Percentiles rank a stretch among this genome's conserved stretches.
phyloP scores from a whole-genome alignment of 108 stramenopile species.

The Pseudonitzschia pungens region DNA sequence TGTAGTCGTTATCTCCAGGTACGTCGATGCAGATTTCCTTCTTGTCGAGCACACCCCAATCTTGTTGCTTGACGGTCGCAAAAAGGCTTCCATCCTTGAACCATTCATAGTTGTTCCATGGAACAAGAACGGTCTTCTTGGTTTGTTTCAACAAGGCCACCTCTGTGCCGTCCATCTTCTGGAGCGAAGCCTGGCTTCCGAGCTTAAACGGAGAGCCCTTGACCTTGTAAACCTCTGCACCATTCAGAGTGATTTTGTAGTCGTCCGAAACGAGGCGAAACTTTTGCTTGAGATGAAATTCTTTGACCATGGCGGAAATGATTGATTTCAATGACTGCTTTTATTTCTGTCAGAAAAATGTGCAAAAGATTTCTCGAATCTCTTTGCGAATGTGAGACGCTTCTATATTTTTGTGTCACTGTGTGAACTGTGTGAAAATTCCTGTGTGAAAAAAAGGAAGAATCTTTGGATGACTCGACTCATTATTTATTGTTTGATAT shows the following conservation, averaged over 20 bases:
- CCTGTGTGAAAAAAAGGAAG: no score
- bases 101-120: slow-evolving; percentile 2
- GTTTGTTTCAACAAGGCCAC: slow-evolving; percentile 6
- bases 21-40: slow-evolving; percentile 10
- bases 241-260: background rate
- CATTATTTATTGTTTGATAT: no score
- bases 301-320: background rate
- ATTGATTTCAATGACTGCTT: background rate
- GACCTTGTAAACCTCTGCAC: background rate
- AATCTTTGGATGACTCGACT: no score
- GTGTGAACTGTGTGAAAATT: no score
- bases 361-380: no score
- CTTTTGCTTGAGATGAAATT: slow-evolving; percentile 3
- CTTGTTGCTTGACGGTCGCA: background rate
- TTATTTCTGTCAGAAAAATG: no score
- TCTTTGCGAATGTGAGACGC: no score
- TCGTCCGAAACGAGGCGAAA: background rate
- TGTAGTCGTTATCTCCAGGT: slow-evolving; percentile 13
- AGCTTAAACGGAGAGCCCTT: background rate
- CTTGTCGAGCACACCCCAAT: background rate
- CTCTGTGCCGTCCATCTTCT: background rate
- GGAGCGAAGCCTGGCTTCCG: slow-evolving; percentile 1
- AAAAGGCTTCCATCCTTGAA: slow-evolving; percentile 6
- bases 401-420: no score
- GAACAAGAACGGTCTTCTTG: background rate